Evolutionary conservation across 805 yeast genomes (phyloP), one percentile per base, ranked within the genome.

Genomic region (Candida dajiaensis): DNA sequence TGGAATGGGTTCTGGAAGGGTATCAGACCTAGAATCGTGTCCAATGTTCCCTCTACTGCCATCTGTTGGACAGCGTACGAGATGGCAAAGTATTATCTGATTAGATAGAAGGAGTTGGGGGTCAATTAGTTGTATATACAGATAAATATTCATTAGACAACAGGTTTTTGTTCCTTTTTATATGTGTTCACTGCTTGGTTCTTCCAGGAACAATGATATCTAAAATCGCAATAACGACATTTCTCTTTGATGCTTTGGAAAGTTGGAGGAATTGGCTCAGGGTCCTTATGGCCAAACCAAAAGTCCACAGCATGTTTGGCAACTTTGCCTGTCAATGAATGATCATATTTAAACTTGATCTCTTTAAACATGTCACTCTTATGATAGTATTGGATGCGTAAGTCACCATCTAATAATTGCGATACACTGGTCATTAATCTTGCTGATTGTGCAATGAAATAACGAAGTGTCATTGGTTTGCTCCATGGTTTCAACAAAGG

Each of bases 51-150:
- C 19, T 81, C 94, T 41, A 92, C 98, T 12, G 98, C 98, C 18
- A 89, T 92, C 50, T 83, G 95, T 57, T 92, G 98, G 98, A 92
- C 98, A 2, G 89, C 96, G 21, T 92, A 92, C 66, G 99, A 92
- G 65, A 89, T 89, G 95, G 97, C 97, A 39, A 92, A 92, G 48
- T 69, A 66, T 52, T 65, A 67, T 46, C 51, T 70, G 42, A 51
- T 54, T 43, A 49, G 16, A 33, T 33, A 18, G 20, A n/a, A n/a
- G n/a, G n/a, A 16, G 20, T 9, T 25, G 13, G n/a, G n/a, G n/a
- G n/a, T n/a, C n/a, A n/a, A n/a, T n/a, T n/a, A n/a, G n/a, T n/a
- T n/a, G n/a, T n/a, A n/a, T n/a, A n/a, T n/a, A n/a, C n/a, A n/a
- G n/a, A n/a, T n/a, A n/a, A n/a, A n/a, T n/a, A n/a, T n/a, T n/a